Evolutionary conservation across 2,329 filamentous ascomycete genomes (phyloP).

Genomic region (Nigrograna mackinnonii): DNA sequence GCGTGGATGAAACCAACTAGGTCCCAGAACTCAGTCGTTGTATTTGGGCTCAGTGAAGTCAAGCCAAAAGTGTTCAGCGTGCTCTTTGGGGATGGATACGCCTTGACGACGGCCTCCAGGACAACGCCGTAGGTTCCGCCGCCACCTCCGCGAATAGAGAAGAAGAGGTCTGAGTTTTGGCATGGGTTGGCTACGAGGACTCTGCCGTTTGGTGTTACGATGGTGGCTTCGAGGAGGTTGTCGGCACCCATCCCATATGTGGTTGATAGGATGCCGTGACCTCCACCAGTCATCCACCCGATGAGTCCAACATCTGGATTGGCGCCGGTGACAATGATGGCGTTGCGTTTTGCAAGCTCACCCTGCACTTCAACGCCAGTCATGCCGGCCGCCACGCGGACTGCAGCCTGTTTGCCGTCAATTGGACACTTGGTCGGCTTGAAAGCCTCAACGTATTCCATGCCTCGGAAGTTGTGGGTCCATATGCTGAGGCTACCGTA

Average conservation of each 20-base stretch:
- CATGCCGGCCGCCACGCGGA: conserved; percentile 22
- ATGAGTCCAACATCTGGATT: conserved; percentile 41
- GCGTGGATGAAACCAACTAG: conserved; percentile 23
- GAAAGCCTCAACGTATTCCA: conserved; percentile 24
- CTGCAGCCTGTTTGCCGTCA: conserved; percentile 8
- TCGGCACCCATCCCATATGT: conserved; percentile 43
- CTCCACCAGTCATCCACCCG: conserved; percentile 45
- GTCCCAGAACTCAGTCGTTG: conserved; percentile 19
- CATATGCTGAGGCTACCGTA: conserved; percentile 22
- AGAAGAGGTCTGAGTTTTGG: conserved; percentile 40
- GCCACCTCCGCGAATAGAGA: conserved; percentile 45
- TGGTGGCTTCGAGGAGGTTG: conserved; percentile 36
- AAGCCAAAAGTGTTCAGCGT: conserved; percentile 19
- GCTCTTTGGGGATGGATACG: conserved; percentile 32
- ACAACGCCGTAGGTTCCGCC: conserved; percentile 48
- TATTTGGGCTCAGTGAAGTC: conserved; percentile 7
- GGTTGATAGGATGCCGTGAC: conserved; percentile 39
- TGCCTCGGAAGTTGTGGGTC: conserved; percentile 28
- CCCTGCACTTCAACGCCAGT: conserved; percentile 20
- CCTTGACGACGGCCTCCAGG: conserved; percentile 20
- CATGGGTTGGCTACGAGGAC: conserved; percentile 22
- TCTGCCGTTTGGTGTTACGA: conserved; percentile 31
- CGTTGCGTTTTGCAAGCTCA: conserved; percentile 14
- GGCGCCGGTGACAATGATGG: conserved; percentile 22
- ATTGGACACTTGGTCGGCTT: conserved; percentile 16